Conservation (phyloP, 139 green algal species). For the Coelastrella sp. region DNA sequence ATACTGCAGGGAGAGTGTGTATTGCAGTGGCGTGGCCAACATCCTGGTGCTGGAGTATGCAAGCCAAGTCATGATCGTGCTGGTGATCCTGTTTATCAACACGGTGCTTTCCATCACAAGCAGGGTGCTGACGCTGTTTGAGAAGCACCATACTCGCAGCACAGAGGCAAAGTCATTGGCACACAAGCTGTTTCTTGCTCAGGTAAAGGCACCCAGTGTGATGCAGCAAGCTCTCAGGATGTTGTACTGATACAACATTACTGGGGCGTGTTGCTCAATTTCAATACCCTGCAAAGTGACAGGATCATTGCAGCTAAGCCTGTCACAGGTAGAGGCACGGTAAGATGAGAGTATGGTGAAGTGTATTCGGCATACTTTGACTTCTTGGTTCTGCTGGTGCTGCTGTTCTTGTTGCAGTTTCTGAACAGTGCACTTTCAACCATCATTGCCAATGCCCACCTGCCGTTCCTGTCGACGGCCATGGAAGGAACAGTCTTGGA, state of each 20-base stretch:
- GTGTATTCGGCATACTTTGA: background rate
- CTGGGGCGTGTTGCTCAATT: background rate
- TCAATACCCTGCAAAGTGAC: background rate
- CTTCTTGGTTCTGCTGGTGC: background rate
- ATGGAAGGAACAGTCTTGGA: conserved; percentile 16
- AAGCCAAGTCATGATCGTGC: conserved; percentile 43
- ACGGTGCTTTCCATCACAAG: conserved; percentile 43
- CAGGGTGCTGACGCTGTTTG: conserved; percentile 49
- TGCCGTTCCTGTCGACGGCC: conserved; percentile 50
- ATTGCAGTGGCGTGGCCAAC: conserved; percentile 5
- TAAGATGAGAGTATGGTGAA: too few species aligned
- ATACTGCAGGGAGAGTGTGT: conserved; percentile 6
- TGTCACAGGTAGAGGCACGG: background rate
- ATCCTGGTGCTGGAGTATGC: conserved; percentile 29
- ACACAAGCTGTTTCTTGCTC: conserved; percentile 55
- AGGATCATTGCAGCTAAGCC: background rate
- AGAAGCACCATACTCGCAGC: conserved; percentile 72
- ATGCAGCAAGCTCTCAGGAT: background rate
- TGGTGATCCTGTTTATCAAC: conserved; percentile 64
- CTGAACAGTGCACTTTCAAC: conserved; percentile 61
- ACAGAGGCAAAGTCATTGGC: conserved; percentile 50
- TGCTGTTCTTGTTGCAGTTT: conserved; percentile 7
- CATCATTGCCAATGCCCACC: conserved; percentile 67
- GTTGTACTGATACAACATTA: background rate
- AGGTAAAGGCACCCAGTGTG: conserved; percentile 34